A percentile compares a stretch with the other conserved stretches of the same genome.
These are phyloP conservation scores for Termitomyces titanicus DNA, from an alignment of 768 basidiomycete species.

Conservation along the genomic window DNA sequence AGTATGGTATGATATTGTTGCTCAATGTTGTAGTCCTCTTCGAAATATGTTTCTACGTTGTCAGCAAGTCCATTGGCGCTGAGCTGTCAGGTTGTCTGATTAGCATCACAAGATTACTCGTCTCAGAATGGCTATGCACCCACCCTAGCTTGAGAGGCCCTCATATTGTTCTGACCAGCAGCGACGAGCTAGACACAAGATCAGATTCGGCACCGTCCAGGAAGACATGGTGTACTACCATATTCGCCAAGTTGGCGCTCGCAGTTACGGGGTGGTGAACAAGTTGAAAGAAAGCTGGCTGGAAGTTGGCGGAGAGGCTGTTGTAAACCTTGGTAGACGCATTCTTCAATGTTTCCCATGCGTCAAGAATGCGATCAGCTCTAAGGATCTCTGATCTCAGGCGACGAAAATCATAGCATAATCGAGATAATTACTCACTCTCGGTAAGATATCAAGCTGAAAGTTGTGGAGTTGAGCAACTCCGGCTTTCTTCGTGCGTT, in stretches of 20 bases:
- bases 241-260: slow-evolving; percentile 52
- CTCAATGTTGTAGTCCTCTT: slow-evolving; percentile 58
- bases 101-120: not conserved
- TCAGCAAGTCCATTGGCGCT: slow-evolving; percentile 57
- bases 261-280: slow-evolving; percentile 63
- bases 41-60: slow-evolving; percentile 52
- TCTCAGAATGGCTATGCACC: not conserved
- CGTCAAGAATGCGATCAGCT: slow-evolving; percentile 51
- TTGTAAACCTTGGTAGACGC: slow-evolving; percentile 37
- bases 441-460: slow-evolving; percentile 60
- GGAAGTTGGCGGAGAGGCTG: slow-evolving; percentile 32
- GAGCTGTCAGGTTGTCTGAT: slow-evolving; percentile 20
- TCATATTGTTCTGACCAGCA: slow-evolving; percentile 57
- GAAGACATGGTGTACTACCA: slow-evolving; percentile 26
- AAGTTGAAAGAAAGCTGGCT: slow-evolving; percentile 57
- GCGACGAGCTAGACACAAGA: slow-evolving; percentile 36
- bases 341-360: slow-evolving; percentile 43
- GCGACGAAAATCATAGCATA: not conserved
- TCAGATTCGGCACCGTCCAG: not conserved
- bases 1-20: slow-evolving; percentile 55
- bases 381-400: slow-evolving; percentile 24
- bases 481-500: slow-evolving; percentile 66
- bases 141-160: slow-evolving; percentile 58
- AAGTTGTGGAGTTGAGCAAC: slow-evolving; percentile 57
- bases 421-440: slow-evolving; percentile 46